A percentile compares a stretch with the other conserved stretches of the same genome.
phyloP scores from a whole-genome alignment of 192 early-diverging fungal genomes.

The Coemansia sp. region DNA sequence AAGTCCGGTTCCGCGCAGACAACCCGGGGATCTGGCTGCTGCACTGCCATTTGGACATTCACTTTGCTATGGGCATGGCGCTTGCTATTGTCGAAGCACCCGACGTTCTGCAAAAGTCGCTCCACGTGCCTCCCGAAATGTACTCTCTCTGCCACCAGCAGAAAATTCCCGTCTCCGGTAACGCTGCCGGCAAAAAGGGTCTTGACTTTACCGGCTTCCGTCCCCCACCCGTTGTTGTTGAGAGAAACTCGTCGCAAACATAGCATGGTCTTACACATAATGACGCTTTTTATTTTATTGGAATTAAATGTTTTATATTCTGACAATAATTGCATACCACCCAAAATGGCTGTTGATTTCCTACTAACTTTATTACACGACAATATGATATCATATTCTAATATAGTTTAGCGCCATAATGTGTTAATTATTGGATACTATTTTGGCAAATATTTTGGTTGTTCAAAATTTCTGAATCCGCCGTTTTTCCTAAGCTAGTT shows the following conservation, averaged over 20 bases:
- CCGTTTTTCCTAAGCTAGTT: no score
- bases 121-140: slow-evolving; percentile 48
- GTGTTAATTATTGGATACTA: no score
- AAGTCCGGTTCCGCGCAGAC: slow-evolving; percentile 70
- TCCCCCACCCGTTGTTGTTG: background rate
- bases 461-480: no score
- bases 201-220: slow-evolving; percentile 62
- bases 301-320: no score
- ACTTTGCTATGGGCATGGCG: slow-evolving; percentile 69
- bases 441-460: no score
- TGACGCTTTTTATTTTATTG: slow-evolving; percentile 23
- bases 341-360: no score
- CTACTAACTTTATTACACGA: no score
- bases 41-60: slow-evolving; percentile 72
- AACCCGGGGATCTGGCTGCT: slow-evolving; percentile 82
- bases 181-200: slow-evolving; percentile 72
- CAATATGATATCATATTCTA: no score
- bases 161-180: slow-evolving; percentile 60
- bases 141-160: slow-evolving; percentile 60
- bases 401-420: no score
- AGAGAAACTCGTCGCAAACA: background rate
- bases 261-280: background rate
- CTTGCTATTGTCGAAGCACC: slow-evolving; percentile 69
- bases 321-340: no score
- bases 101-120: slow-evolving; percentile 50